Base-by-base conservation (phyloP, 352 stramenopile genomes). In the Pythium utonaiense region DNA sequence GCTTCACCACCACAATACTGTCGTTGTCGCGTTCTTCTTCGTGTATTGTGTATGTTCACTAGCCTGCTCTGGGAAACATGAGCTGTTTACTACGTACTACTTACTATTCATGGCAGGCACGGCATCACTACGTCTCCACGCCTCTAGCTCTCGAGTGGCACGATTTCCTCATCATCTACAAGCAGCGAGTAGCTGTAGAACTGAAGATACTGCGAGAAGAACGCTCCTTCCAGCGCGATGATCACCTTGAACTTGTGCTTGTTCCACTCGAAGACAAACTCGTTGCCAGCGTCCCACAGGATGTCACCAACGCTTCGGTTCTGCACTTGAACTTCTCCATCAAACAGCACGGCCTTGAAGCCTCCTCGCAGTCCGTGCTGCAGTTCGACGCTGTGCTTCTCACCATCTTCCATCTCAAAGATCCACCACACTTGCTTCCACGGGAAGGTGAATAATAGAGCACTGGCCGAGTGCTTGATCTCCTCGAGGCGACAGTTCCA, bases 341-440 rank as follows among this genome's bases (percentile, higher is more conserved):
- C 83, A 41, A 90, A 80, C 31, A 88, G 54, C 38, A 93, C 80
- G 12, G 73, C 79, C 38, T 82, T 82, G 53, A 89, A 93, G 16
- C 83, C 83, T 27, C 83, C 81, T 21, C 81, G 81, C 7, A 93
- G 68, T 17, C 79, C 83, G 53, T 93, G 83, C 66, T 93, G 83
- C 55, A 93, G 40, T 60, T 93, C 83, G 27, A 93, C 73, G 27
- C 71, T 83, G 69, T 91, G 77, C 64, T 69, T 53, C 81, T 78
- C 27, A 74, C 77, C 21, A 60, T 73, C 6, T 64, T 84, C 69
- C 53, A 87, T 50, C 60, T 83, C 75, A 41, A 93, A 83, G 51
- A 91, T 80, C 84, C 84, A 93, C 84, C 84, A 93, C 38, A 91
- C 68, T 55, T 93, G 84, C 57, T 93, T 93, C 84, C 84, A 93